Evolutionary conservation across 1,139 yeast genomes (phyloP).

Genomic region (Yamadazyma sp.): DNA sequence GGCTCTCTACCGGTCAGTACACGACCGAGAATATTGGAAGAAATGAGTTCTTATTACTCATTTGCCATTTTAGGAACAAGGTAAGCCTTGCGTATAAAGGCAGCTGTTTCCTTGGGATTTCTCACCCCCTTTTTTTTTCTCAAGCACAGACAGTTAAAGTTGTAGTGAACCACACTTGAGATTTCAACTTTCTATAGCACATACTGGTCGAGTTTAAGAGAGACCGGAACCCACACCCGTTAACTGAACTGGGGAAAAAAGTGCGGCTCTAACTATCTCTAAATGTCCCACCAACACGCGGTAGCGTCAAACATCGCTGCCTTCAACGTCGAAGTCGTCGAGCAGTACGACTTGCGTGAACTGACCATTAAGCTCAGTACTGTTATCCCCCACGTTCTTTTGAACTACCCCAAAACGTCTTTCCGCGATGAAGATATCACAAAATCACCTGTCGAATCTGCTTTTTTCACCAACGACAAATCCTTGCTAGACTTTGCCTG

Average conservation of each 20-base stretch:
- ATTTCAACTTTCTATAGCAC: neutral
- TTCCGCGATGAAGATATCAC: neutral
- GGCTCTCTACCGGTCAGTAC: too few species aligned
- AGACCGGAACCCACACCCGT: constrained; percentile 4
- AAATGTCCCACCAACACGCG: constrained; percentile 19
- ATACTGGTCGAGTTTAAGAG: constrained; percentile 3
- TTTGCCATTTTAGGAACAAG: constrained; percentile 4
- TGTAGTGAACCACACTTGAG: constrained; percentile 2
- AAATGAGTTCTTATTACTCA: constrained; percentile 5
- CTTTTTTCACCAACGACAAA: constrained; percentile 27
- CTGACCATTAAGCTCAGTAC: constrained; percentile 4
- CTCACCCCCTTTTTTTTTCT: neutral
- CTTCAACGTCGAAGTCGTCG: constrained; percentile 12
- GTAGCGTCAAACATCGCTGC: constrained; percentile 24
- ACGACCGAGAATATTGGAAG: too few species aligned
- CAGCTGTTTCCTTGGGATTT: neutral
- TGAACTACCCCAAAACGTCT: constrained; percentile 6
- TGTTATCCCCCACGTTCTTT: constrained; percentile 4
- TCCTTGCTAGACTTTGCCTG: constrained; percentile 44
- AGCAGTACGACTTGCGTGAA: constrained; percentile 4
- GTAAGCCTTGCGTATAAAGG: neutral
- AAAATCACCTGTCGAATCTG: constrained; percentile 16
- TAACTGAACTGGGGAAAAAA: too few species aligned
- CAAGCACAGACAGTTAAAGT: neutral
- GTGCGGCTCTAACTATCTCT: neutral